Base-by-base conservation (phyloP, 2,329 filamentous ascomycete species). In the Phialophora chinensis region DNA sequence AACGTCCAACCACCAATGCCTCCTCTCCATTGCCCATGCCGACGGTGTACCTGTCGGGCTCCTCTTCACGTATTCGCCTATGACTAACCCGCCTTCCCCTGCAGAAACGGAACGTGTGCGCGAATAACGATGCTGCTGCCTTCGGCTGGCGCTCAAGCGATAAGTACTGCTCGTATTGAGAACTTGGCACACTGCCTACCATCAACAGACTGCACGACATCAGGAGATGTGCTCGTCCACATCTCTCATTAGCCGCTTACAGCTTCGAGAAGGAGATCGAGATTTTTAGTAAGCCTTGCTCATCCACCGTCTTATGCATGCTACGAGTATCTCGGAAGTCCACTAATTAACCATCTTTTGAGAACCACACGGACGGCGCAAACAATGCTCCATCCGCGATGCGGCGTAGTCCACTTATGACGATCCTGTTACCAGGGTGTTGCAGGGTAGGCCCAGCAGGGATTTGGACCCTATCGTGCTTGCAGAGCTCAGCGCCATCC, bases 1-100 rank as follows among this genome's bases (percentile, higher is more conserved):
- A 54, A 61, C 49, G 35, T 53, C 59, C 59, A 54, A 61, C 59
- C 59, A 42, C 31, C 33, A 29, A 29, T 52, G 6, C 29, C 42
- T n/a, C n/a, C 33, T 17, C 53, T 8, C 53, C 53, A 25, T n/a
- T 53, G 20, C 14, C 20, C 49, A 52, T 25, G 14, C 49, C 49
- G 5, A 53, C 25, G 2, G 20, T 14, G 56, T 50, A 14, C 27
- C 57, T 25, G 12, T 53, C 4, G 23, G 11, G 49, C 49, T 27
- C 49, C 8, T 53, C 27, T 14, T 27, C 27, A 12, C 10, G 20
- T 53, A 27, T 17, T 29, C 49, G 49, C 23, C 12, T 53, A 12
- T 25, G 20, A 25, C 27, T 53, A 53, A 27, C 23, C 27, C 14
- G 20, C 10, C 8, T 25, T 17, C 4, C 23, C 27, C 27, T 53